These are phyloP conservation scores for Solanum hybrid DNA, from an alignment of 305 asterid genomes.

Conservation along the genomic window DNA sequence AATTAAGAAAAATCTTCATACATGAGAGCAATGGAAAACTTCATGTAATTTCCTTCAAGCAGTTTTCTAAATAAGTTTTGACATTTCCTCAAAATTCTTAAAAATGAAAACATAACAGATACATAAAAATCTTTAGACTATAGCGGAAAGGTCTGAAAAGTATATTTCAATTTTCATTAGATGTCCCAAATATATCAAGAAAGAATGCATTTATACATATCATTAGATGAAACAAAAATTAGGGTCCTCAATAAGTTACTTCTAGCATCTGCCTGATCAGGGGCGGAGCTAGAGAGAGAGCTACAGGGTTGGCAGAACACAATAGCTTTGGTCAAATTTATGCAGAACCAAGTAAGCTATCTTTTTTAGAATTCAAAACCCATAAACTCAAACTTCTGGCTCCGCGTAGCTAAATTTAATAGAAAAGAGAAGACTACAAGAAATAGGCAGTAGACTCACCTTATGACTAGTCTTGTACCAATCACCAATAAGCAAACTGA, in stretches of 20 bases:
- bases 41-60: neutral
- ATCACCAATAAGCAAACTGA: slow-evolving; percentile 76
- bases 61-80: neutral
- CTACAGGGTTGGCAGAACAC: neutral
- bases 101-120: neutral
- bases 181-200: neutral
- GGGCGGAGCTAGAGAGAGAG: neutral
- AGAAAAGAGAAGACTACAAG: neutral
- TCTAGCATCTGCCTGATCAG: neutral
- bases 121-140: neutral
- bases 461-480: slow-evolving; percentile 68
- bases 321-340: neutral
- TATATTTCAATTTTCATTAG: neutral
- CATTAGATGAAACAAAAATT: neutral
- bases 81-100: neutral
- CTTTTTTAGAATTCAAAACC: neutral
- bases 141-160: neutral
- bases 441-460: slow-evolving; percentile 25
- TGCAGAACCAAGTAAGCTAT: neutral
- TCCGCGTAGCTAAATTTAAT: neutral
- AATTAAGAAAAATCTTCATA: neutral
- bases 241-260: neutral
- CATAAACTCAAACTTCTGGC: neutral
- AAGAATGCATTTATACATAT: neutral
- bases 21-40: neutral